phyloP scores from a whole-genome alignment of 768 basidiomycete genomes.

The Termitomyces sp. region DNA sequence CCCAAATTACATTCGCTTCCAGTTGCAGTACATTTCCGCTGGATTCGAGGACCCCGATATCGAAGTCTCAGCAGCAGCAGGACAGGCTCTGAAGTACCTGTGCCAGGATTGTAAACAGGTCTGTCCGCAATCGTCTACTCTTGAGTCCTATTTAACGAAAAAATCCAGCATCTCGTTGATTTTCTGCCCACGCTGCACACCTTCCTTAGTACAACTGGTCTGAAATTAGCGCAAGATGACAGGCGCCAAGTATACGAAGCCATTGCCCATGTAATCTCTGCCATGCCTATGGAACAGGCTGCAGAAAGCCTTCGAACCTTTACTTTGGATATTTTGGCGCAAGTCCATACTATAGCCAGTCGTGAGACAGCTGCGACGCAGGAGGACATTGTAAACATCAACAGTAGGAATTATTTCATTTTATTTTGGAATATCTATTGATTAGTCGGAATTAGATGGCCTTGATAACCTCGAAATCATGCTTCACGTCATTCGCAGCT shows the following conservation, averaged over 20 bases:
- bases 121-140: neutral
- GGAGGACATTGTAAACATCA: slow-evolving; percentile 64
- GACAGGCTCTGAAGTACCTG: slow-evolving; percentile 93
- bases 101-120: slow-evolving; percentile 96
- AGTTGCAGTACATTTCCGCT: slow-evolving; percentile 86
- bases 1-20: slow-evolving; percentile 79
- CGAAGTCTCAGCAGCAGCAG: slow-evolving; percentile 90
- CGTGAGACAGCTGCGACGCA: slow-evolving; percentile 58
- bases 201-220: slow-evolving; percentile 78
- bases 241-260: slow-evolving; percentile 92
- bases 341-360: slow-evolving; percentile 61
- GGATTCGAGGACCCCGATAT: slow-evolving; percentile 81
- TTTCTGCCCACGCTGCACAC: slow-evolving; percentile 90
- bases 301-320: slow-evolving; percentile 86
- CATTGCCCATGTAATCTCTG: slow-evolving; percentile 91
- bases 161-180: slow-evolving; percentile 75
- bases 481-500: slow-evolving; percentile 76
- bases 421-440: neutral
- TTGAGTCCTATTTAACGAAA: neutral
- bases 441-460: slow-evolving; percentile 47
- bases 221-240: slow-evolving; percentile 82
- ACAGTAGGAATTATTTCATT: slow-evolving; percentile 46
- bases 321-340: slow-evolving; percentile 76
- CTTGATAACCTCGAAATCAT: slow-evolving; percentile 94
- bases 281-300: slow-evolving; percentile 87